Evolutionary conservation across 805 yeast genomes (phyloP), one percentile per base, ranked within the genome.

Genomic region (Starmerella vitae): DNA sequence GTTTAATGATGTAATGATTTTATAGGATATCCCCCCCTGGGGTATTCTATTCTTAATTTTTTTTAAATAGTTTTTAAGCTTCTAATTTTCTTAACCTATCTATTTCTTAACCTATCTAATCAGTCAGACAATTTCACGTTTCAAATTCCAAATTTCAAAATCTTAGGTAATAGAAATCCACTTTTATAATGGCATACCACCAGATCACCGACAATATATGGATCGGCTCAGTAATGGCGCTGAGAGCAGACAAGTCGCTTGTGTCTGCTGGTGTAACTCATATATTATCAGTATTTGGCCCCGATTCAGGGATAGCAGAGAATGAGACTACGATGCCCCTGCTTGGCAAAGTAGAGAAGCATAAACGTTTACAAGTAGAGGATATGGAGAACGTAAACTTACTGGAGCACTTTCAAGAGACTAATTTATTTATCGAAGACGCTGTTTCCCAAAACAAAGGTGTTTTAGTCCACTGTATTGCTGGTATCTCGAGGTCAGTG

Each of bases 401-500:
- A 10, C 54, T 86, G 38, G 68, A 71, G 43, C 64, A 68, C 45
- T 67, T 88, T 37, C 67, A 68, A n/a, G 68, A 67, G 33, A 64
- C 79, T 1, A 78, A 78, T 49, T 59, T 59, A 9, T 84, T 82
- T 55, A 78, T 88, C 2, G 78, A 76, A 34, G 52, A 59, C 2
- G 84, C 83, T 0, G 34, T 56, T 5, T 14, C 40, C 15, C 37
- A 34, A 13, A 58, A 58, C 26, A 57, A 51, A 7, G 51, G 54
- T 8, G 58, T 63, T 4, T 52, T 64, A 5, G 64, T 64, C n/a
- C 68, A 64, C 41, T 64, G 68, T 58, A 82, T 88, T 43, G 96
- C 94, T 21, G 98, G 98, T 1, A 82, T 83, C 21, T 84, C 95
- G 1, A 67, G 98, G 47, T 81, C 94, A 4, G 88, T 81, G 0